Evolutionary conservation across 352 stramenopile genomes (phyloP).

Genomic region (Globisporangium paroecandrum): DNA sequence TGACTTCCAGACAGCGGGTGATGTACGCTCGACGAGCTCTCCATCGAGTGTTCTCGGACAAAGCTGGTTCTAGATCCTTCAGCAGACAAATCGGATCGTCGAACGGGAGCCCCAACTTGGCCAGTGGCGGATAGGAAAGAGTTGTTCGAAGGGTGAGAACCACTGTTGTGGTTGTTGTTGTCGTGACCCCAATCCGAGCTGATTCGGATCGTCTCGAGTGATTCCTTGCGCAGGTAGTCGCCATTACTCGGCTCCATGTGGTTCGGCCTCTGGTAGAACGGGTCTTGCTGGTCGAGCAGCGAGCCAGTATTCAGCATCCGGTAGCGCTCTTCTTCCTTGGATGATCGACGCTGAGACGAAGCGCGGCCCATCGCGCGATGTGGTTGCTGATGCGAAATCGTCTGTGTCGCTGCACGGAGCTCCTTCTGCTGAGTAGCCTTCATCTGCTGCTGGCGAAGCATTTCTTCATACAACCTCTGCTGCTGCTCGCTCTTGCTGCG

Average conservation of each 20-base stretch:
- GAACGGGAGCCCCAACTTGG: not conserved
- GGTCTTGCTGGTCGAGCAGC: slow-evolving; percentile 9
- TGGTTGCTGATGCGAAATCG: slow-evolving; percentile 11
- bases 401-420: slow-evolving; percentile 17
- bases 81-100: slow-evolving; percentile 9
- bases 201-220: slow-evolving; percentile 37
- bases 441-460: slow-evolving; percentile 27
- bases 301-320: slow-evolving; percentile 5
- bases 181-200: slow-evolving; percentile 37
- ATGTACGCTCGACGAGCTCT: slow-evolving; percentile 4
- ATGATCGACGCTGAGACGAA: slow-evolving; percentile 7
- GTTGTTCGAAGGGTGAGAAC: not conserved
- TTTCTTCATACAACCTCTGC: slow-evolving; percentile 16
- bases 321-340: slow-evolving; percentile 12
- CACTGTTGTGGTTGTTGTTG: slow-evolving; percentile 19
- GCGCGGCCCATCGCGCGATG: not conserved
- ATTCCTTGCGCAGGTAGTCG: slow-evolving; percentile 19
- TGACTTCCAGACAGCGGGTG: not conserved
- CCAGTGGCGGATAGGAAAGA: slow-evolving; percentile 2
- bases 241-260: not conserved
- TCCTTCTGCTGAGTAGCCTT: slow-evolving; percentile 22
- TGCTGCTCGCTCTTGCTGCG: slow-evolving; percentile 33
- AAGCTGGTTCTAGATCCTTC: slow-evolving; percentile 10
- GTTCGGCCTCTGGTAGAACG: not conserved
- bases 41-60: slow-evolving; percentile 7